Conservation (phyloP, 305 asterid genomes). For the Fraxinus ornus region DNA sequence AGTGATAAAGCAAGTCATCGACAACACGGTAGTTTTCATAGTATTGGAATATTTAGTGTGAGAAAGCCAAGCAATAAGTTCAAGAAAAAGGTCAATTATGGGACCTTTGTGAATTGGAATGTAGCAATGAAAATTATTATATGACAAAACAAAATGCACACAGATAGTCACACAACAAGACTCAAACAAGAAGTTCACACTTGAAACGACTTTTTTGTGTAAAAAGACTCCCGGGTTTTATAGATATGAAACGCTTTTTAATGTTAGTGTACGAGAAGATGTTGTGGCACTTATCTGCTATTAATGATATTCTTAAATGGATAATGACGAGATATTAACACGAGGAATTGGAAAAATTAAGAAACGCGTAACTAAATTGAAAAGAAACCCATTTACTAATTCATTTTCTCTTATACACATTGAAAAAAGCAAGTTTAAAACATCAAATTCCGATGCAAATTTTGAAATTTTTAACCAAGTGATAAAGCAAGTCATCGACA, state of each 20-base stretch:
- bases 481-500: not conserved
- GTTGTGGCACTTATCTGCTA: not conserved
- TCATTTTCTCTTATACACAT: not conserved
- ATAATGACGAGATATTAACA: not conserved
- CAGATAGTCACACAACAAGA: not conserved
- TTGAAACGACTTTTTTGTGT: too few species aligned
- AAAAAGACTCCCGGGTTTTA: not conserved
- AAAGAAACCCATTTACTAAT: not conserved
- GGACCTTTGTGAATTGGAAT: not conserved
- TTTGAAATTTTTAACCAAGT: not conserved
- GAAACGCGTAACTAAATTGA: not conserved
- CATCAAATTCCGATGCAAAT: not conserved
- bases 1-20: not conserved
- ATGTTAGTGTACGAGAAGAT: not conserved
- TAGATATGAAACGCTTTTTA: not conserved
- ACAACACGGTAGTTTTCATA: not conserved
- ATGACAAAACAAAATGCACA: not conserved
- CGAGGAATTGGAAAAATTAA: too few species aligned
- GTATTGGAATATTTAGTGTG: not conserved
- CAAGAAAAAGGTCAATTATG: not conserved
- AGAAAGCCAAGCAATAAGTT: not conserved
- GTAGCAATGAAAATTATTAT: not conserved
- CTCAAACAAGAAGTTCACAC: not conserved
- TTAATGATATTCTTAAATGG: not conserved
- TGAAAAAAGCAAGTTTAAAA: not conserved